Evolutionary conservation across 1,139 yeast genomes (phyloP), one percentile per base, ranked within the genome.

Genomic region (Pichia sp.): DNA sequence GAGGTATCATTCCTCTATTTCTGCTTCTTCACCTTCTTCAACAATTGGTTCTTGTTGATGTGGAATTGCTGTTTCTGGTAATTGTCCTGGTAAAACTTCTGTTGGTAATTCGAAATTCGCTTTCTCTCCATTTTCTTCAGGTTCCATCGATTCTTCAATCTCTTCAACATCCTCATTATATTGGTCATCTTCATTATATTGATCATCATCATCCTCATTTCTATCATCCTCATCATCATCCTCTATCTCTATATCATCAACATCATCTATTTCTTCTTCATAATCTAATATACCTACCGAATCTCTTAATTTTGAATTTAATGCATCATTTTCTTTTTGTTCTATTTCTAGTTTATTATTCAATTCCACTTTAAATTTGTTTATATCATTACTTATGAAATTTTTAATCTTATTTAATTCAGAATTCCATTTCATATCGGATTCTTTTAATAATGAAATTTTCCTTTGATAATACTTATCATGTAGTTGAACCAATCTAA

Each of bases 351-450:
- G 29, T 46, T 58, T 59, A 41, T 16, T 47, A 47, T 9, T 51
- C 5, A 62, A 48, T 14, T 54, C 55, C 13, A 31, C 38, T 25
- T 53, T 57, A n/a, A 65, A 36, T 10, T 45, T 49, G 9, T 39
- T 46, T 4, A 59, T 39, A 38, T 61, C 65, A 16, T 53, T 55
- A 16, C 52, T 54, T 7, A 63, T 41, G 45, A 65, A 66, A 22
- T 46, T 43, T 22, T 54, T 56, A 39, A 65, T 48, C 34, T 55
- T 56, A 16, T 46, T 49, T 45, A 65, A 49, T 38, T 64, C 59
- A n/a, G 49, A 46, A 28, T 50, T 51, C 68, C 68, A 66, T 52
- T 64, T 64, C 34, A 55, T 45, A 44, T 63, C 59, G 52, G 59
- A 44, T 11, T 52, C 56, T 18, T 58, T 58, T 39, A 65, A 38